A percentile compares a stretch with the other conserved stretches of the same genome.
Conservation (phyloP, 768 basidiomycete species). For the Pleurotus giganteus region DNA sequence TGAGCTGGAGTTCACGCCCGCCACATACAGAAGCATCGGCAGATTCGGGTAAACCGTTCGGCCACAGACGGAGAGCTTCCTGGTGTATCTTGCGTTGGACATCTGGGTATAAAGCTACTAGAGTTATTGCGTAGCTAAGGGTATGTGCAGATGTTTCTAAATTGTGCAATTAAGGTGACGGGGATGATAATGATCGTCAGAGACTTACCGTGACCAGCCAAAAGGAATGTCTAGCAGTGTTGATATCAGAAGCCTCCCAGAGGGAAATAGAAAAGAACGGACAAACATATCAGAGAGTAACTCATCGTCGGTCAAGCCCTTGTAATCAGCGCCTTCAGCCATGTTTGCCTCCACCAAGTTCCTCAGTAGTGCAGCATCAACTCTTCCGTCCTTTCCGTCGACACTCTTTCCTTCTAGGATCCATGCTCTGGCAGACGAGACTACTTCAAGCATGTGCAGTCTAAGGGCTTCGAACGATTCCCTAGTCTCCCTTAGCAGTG, state of each 20-base stretch:
- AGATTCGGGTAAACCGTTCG: constrained; percentile 27
- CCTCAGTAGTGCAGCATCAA: constrained; percentile 27
- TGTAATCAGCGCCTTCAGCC: constrained; percentile 22
- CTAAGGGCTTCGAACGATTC: constrained; percentile 28
- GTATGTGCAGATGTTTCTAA: constrained; percentile 48
- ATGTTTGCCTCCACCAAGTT: constrained; percentile 38
- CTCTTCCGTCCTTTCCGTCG: constrained; percentile 12
- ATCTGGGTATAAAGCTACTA: constrained; percentile 50
- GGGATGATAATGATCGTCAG: neutral
- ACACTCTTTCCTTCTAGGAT: constrained; percentile 15
- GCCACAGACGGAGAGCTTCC: constrained; percentile 39
- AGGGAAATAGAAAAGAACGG: constrained; percentile 14
- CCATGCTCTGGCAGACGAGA: constrained; percentile 25
- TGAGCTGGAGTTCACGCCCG: neutral
- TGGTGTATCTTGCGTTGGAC: constrained; percentile 44
- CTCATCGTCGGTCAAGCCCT: constrained; percentile 31
- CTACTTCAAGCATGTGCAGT: constrained; percentile 29
- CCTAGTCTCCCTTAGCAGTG: constrained; percentile 17
- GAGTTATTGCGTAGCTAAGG: constrained; percentile 37
- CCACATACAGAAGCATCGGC: constrained; percentile 27
- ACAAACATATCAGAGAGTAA: constrained; percentile 33
- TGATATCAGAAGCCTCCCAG: neutral
- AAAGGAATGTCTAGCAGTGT: constrained; percentile 35
- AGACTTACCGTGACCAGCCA: constrained; percentile 46
- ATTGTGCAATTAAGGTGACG: neutral